Conservation (phyloP, 2,329 filamentous ascomycete genomes). For the Pseudocercospora fuligena region DNA sequence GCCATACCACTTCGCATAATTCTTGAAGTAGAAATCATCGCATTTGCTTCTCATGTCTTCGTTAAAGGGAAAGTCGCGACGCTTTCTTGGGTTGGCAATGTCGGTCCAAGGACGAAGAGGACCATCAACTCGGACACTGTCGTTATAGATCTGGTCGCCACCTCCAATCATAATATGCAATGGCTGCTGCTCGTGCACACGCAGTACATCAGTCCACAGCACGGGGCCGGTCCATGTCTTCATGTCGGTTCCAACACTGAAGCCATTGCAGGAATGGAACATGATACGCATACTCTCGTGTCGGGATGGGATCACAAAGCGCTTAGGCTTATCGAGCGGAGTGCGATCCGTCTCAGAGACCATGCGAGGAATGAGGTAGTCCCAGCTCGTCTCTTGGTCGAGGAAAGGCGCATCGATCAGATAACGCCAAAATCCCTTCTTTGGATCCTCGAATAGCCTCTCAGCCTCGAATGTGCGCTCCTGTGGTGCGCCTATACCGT, state of each 20-base stretch:
- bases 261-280: constrained; percentile 73
- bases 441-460: constrained; percentile 64
- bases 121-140: constrained; percentile 80
- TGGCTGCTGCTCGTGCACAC: constrained; percentile 62
- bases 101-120: constrained; percentile 72
- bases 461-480: constrained; percentile 51
- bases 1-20: constrained; percentile 70
- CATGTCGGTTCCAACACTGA: constrained; percentile 68
- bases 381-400: constrained; percentile 75
- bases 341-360: constrained; percentile 41
- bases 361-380: constrained; percentile 74
- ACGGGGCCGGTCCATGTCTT: constrained; percentile 64
- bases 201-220: constrained; percentile 68
- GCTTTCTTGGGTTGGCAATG: constrained; percentile 64
- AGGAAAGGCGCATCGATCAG: constrained; percentile 66
- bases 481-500: constrained; percentile 30
- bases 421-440: constrained; percentile 65
- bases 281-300: constrained; percentile 71
- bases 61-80: constrained; percentile 65
- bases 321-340: constrained; percentile 44
- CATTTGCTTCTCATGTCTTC: constrained; percentile 65
- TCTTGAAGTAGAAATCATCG: constrained; percentile 66
- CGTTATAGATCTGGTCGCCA: constrained; percentile 82
- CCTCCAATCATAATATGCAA: constrained; percentile 81
- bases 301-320: constrained; percentile 63